These are phyloP conservation scores for Xerocomellus amylosporus DNA, from an alignment of 768 basidiomycete genomes.

Conservation along the genomic window DNA sequence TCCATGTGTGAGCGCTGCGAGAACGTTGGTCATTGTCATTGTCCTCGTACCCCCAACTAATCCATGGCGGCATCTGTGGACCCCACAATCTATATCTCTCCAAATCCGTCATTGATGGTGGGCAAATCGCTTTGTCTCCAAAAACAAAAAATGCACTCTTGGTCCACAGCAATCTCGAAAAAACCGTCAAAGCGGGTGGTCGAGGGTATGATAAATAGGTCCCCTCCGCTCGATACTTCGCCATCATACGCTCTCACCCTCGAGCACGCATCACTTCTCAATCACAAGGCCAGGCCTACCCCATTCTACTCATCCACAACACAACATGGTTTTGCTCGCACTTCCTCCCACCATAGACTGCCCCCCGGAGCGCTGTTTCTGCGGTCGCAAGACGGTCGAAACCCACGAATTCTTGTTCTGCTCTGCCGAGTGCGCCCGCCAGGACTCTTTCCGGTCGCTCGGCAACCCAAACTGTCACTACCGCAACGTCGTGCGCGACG, in stretches of 20 bases:
- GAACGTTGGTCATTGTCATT: no score
- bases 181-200: slow-evolving; percentile 7
- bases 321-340: not conserved
- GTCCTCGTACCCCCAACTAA: no score
- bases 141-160: not conserved
- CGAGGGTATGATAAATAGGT: slow-evolving; percentile 14
- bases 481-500: slow-evolving; percentile 20
- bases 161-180: slow-evolving; percentile 4
- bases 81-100: not conserved
- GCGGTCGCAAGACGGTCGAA: slow-evolving; percentile 22
- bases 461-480: slow-evolving; percentile 24
- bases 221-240: not conserved
- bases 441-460: slow-evolving; percentile 28
- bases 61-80: not conserved
- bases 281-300: not conserved
- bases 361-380: slow-evolving; percentile 22
- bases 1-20: no score
- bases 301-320: not conserved
- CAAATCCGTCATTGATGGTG: not conserved
- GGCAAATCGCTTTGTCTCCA: slow-evolving; percentile 12
- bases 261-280: not conserved
- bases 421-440: slow-evolving; percentile 26
- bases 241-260: not conserved
- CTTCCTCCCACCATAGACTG: slow-evolving; percentile 11
- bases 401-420: slow-evolving; percentile 31